Conservation (phyloP, 2,329 filamentous ascomycete genomes). For the Microsporum ferrugineum region DNA sequence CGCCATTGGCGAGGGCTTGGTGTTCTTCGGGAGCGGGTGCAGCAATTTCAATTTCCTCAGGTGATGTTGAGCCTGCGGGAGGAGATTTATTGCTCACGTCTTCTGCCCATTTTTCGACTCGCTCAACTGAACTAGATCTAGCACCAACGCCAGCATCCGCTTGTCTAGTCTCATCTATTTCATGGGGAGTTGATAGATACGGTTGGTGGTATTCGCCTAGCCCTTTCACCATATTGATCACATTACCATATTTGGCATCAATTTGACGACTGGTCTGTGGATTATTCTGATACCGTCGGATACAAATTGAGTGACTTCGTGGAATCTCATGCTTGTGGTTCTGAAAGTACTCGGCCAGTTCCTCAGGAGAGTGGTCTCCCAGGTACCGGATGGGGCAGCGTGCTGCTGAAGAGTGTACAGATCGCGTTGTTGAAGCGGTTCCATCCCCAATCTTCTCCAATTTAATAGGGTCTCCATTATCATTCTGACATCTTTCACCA, state of each 20-base stretch:
- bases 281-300: conserved; percentile 78
- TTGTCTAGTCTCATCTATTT: conserved; percentile 25
- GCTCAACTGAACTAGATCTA: conserved; percentile 47
- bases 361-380: conserved; percentile 83
- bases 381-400: conserved; percentile 90
- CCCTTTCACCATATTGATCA: conserved; percentile 90
- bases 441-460: conserved; percentile 33
- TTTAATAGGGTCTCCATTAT: conserved; percentile 49
- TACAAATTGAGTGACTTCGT: conserved; percentile 83
- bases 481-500: conserved; percentile 38
- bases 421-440: conserved; percentile 32
- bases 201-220: conserved; percentile 78
- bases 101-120: conserved; percentile 79
- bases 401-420: conserved; percentile 38
- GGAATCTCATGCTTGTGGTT: conserved; percentile 92
- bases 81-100: conserved; percentile 52
- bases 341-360: conserved; percentile 86
- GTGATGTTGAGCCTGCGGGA: conserved; percentile 7
- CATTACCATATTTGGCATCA: conserved; percentile 84
- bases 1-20: conserved; percentile 31
- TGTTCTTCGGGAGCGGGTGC: conserved; percentile 10
- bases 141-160: conserved; percentile 19
- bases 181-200: conserved; percentile 55
- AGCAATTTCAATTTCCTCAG: neutral
- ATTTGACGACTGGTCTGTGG: conserved; percentile 75